Base-by-base conservation (phyloP, 345 rosid genomes). In the Bruguiera gymnorhiza region DNA sequence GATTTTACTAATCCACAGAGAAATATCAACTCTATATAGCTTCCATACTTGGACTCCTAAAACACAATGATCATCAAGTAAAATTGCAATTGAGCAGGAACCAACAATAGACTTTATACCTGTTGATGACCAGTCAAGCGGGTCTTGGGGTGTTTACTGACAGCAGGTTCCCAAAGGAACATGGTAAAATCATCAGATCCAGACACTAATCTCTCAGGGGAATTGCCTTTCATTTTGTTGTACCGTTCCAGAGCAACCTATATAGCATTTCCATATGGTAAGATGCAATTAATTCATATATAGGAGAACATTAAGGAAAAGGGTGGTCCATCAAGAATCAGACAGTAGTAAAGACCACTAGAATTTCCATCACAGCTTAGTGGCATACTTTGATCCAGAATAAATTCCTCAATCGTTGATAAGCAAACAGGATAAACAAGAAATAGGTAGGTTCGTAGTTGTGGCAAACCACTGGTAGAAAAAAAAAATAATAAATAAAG, bases 131-230 rank as follows among this genome's bases (percentile, higher is more conserved):
- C 98, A 7, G 92, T 88, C 87, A 94, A 82, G 8, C 89, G 96
- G 48, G 87, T 82, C 80, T 83, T 92, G 24, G 88, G 83, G 71
- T 91, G 96, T 70, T 94, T 88, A 82, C 88, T 85, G 63, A 82
- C 81, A 65, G 91, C 80, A 65, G 96, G 98, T 62, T 94, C 97
- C 98, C 97, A 94, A 29, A 94, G 94, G 66, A 93, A 88, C 98
- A 93, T 88, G 6, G 98, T 93, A 75, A 81, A 86, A 85, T 93
- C 98, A 82, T 94, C 97, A 73, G 97, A 94, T 59, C 97, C 98
- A 51, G 97, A 91, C 52, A 94, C 97, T 78, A 91, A 83, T 82
- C 97, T 85, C 84, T 94, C 97, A 73, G 96, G 93, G 48, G 87
- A 83, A 62, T 71, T 80, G 63, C 97, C 96, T 74, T 84, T 94